Evolutionary conservation across 805 yeast genomes (phyloP).

Genomic region (Myxozyma udenii): DNA sequence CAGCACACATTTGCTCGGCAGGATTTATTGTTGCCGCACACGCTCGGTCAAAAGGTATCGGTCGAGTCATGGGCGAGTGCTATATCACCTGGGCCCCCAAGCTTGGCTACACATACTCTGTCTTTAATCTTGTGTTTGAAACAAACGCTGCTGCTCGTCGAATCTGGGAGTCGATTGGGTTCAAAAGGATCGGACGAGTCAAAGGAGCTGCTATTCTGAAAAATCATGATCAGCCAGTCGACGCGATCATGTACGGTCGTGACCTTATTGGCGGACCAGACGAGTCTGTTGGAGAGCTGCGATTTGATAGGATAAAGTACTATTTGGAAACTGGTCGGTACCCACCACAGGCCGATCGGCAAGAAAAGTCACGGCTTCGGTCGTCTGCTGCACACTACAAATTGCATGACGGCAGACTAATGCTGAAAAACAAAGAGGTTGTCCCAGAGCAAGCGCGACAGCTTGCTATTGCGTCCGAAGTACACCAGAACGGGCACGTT

Average conservation of each 20-base stretch:
- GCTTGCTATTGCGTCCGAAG: slow-evolving; percentile 64
- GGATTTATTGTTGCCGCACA: slow-evolving; percentile 89
- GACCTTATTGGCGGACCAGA: slow-evolving; percentile 61
- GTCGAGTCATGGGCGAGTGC: slow-evolving; percentile 77
- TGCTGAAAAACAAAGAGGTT: slow-evolving; percentile 80
- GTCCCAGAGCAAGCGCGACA: slow-evolving; percentile 72
- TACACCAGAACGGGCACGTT: slow-evolving; percentile 68
- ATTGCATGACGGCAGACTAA: slow-evolving; percentile 60
- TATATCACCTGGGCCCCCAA: slow-evolving; percentile 87
- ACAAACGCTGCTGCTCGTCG: slow-evolving; percentile 79
- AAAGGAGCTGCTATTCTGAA: slow-evolving; percentile 86
- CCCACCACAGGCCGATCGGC: slow-evolving; percentile 77
- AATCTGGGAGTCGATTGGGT: slow-evolving; percentile 72
- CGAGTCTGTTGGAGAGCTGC: slow-evolving; percentile 48
- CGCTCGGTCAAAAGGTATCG: slow-evolving; percentile 88
- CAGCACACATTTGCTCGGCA: slow-evolving; percentile 89
- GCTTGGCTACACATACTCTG: slow-evolving; percentile 78
- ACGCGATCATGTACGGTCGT: slow-evolving; percentile 79
- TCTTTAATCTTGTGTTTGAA: slow-evolving; percentile 84
- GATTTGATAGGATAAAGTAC: slow-evolving; percentile 73
- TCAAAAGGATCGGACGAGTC: slow-evolving; percentile 73
- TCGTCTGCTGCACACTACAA: slow-evolving; percentile 74
- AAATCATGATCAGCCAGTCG: slow-evolving; percentile 81
- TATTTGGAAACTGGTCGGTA: slow-evolving; percentile 82
- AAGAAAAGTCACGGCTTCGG: slow-evolving; percentile 83